Base-by-base conservation (phyloP, 73 alveolate genomes). In the Tetrahymena thermophila region DNA sequence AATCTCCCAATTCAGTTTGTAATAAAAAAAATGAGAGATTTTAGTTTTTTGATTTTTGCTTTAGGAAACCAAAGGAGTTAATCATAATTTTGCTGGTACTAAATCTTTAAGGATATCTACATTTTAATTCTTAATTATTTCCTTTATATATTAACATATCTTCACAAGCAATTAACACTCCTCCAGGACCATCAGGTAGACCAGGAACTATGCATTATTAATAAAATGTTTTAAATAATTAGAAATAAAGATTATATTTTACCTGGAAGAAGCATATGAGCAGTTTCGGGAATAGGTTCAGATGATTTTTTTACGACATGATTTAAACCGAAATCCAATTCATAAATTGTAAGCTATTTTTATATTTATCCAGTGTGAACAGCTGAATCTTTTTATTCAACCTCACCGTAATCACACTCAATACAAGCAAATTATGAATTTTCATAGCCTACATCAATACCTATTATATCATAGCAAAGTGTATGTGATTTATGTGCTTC, bases 401-500 rank as follows among this genome's bases (percentile, higher is more conserved):
- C 97, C 96, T 99, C 99, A 44, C 99, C 99, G 96, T 99, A 99
- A 96, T 99, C 99, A 23, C 98, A 98, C 97, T 99, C 99, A 25
- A 99, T 94, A 55, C 99, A 96, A 34, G 99, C 99, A 96, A 99
- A 99, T 38, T 97, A 97, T 7, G 99, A 99, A 97, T 99, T 99
- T 50, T 99, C 99, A 94, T 98, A 99, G 21, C 99, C 99, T 42
- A 99, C 99, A 96, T 99, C 99, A 93, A 99, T 95, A 57, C 99
- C 99, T 93, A 97, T 97, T 96, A 99, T 98, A 97, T 98, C 99
- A 95, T 98, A 99, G 42, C 98, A 98, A 31, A 99, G 97, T 55
- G 99, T 98, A 93, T 99, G 99, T 44, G 99, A 99, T 96, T 99
- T 99, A 96, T 99, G 99, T 42, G 99, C 99, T 97, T 99, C 99